Conservation (phyloP, 1,139 yeast species). For the Geotrichum macrosporum region DNA sequence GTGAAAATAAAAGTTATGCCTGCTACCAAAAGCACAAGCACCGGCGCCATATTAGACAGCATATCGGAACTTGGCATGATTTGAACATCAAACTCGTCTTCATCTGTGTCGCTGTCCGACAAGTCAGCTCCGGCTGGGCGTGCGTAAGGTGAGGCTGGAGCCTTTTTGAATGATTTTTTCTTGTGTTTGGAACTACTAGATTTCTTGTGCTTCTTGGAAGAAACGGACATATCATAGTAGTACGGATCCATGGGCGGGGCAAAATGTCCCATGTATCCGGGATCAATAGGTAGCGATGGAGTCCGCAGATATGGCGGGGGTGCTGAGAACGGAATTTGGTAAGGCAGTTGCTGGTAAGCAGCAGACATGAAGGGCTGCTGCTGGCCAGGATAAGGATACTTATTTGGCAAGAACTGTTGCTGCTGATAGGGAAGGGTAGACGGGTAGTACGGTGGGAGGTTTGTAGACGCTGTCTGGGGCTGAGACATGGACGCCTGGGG, state of each 20-base stretch:
- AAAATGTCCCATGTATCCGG: no score
- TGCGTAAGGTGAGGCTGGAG: no score
- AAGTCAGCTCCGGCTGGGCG: slow-evolving; percentile 1
- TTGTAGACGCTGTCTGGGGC: not conserved
- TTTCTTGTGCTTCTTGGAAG: slow-evolving; percentile 10
- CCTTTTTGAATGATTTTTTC: no score
- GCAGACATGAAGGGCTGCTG: not conserved
- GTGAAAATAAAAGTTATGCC: slow-evolving; percentile 4
- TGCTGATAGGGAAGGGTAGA: not conserved
- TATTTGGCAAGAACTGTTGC: not conserved
- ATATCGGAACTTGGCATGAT: not conserved
- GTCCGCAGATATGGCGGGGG: not conserved
- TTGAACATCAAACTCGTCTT: not conserved
- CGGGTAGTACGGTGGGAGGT: not conserved
- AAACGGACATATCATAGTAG: not conserved
- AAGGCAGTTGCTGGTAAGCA: not conserved
- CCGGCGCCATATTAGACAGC: slow-evolving; percentile 6
- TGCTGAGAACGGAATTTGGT: not conserved
- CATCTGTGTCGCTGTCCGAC: slow-evolving; percentile 1
- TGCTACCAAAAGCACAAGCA: slow-evolving; percentile 8
- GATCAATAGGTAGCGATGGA: no score
- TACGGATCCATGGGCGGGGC: not conserved
- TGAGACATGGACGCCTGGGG: not conserved
- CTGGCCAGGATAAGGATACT: not conserved
- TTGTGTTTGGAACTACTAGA: not conserved